Base-by-base conservation (phyloP, 163 green algal genomes). In the Volvox carteri region DNA sequence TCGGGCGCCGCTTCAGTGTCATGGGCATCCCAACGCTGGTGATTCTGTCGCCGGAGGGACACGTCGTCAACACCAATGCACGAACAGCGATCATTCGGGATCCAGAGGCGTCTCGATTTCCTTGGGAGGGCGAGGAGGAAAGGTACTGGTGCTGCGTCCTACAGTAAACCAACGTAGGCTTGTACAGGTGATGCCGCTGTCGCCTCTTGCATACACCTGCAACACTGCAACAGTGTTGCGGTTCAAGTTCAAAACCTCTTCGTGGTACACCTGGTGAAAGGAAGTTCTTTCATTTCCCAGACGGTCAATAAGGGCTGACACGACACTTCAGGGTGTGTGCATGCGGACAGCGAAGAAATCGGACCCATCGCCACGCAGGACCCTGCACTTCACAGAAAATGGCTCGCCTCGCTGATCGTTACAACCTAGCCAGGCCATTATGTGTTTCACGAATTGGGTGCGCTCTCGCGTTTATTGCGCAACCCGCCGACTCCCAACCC, bases 1-100 rank as follows among this genome's bases (percentile, higher is more conserved):
- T 94, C 21, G 60, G 56, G 18, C 33, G 65, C 12, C 54, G 50
- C 0, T 94, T 93, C 48, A 35, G 52, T 19, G 86, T 95, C n/a
- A 77, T 72, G 56, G 93, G 93, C 62, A 94, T 95, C 54, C 93
- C 93, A 8, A 84, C 78, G 25, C 78, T 96, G 0, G 89, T 94
- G 30, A 90, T 96, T 19, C 62, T 95, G 7, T 89, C 68, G 0
- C 85, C 90, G 0, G 88, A 95, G 62, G 93, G 93, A 18, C n/a
- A 90, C 65, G 81, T 93, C 6, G 21, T 93, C 30, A 90, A 92
- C 50, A 70, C 58, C n/a, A 91, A 93, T 33, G 93, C 90, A 4
- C 86, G 92, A 1, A 73, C 68, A 1, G 91, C 92, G 0, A 65
- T 95, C 19, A 86, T 90, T 30, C 77, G 73, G 19, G 93, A 96